A percentile compares a stretch with the other conserved stretches of the same genome.
Evolutionary conservation across 2,329 filamentous ascomycete genomes (phyloP).

Genomic region (Emmonsiellopsis sp.): DNA sequence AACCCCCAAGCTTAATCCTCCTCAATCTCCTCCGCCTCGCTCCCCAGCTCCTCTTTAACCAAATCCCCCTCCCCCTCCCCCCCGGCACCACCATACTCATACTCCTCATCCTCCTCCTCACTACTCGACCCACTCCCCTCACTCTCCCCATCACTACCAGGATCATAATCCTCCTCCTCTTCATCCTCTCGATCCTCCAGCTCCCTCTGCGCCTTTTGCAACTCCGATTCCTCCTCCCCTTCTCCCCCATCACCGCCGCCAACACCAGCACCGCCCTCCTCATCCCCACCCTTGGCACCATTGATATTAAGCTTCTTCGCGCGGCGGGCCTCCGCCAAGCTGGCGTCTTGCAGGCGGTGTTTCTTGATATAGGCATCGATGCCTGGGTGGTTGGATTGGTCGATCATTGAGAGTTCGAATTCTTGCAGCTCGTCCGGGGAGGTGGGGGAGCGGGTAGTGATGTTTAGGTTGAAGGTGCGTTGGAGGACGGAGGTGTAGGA

Average conservation of each 20-base stretch:
- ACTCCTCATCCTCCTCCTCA: slow-evolving; percentile 29
- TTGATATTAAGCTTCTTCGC: slow-evolving; percentile 51
- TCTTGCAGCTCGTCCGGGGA: slow-evolving; percentile 40
- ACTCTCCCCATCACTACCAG: slow-evolving; percentile 39
- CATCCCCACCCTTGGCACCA: slow-evolving; percentile 23
- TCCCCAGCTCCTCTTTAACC: slow-evolving; percentile 34
- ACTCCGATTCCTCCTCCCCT: slow-evolving; percentile 43
- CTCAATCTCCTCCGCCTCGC: slow-evolving; percentile 33
- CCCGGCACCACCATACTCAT: slow-evolving; percentile 28
- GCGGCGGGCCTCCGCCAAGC: slow-evolving; percentile 49
- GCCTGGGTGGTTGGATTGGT: slow-evolving; percentile 52
- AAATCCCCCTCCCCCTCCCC: slow-evolving; percentile 26
- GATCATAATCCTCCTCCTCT: slow-evolving; percentile 43
- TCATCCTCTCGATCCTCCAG: slow-evolving; percentile 41
- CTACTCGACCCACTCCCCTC: slow-evolving; percentile 37
- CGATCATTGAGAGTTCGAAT: slow-evolving; percentile 56
- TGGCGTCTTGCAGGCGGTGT: slow-evolving; percentile 53
- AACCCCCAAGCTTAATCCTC: slow-evolving; percentile 17
- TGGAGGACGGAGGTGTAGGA: slow-evolving; percentile 57
- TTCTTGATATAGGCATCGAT: slow-evolving; percentile 55
- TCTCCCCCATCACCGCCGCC: slow-evolving; percentile 14
- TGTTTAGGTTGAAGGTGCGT: slow-evolving; percentile 56
- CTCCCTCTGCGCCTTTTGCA: slow-evolving; percentile 49
- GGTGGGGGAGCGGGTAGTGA: slow-evolving; percentile 33
- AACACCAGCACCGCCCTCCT: slow-evolving; percentile 8